Percentiles rank a stretch among this genome's conserved stretches.
Evolutionary conservation across 2,329 filamentous ascomycete genomes (phyloP).

Genomic region (Colletotrichum sp.): DNA sequence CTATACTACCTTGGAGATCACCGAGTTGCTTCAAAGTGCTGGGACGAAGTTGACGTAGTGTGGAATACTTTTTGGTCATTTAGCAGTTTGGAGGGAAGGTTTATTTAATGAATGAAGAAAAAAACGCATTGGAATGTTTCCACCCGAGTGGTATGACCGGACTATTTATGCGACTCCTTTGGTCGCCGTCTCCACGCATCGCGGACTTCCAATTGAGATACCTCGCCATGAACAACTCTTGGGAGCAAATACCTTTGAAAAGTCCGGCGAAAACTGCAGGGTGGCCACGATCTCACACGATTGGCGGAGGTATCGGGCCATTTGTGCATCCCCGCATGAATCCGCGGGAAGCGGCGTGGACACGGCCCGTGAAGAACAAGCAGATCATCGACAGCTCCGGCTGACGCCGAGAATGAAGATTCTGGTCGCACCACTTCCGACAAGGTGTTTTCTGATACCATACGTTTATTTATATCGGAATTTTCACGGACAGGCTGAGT

Average conservation of each 20-base stretch:
- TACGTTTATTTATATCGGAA: no score
- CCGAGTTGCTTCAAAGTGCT: neutral
- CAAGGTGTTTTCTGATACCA: neutral
- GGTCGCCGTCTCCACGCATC: rapidly evolving
- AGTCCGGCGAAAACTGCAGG: neutral
- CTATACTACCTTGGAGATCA: neutral
- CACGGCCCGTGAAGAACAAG: neutral
- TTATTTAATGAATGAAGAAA: rapidly evolving
- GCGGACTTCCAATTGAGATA: neutral
- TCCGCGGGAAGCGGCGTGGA: neutral
- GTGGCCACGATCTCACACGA: neutral
- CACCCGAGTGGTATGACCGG: neutral
- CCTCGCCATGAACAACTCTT: neutral
- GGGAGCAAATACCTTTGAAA: no score
- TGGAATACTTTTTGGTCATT: rapidly evolving
- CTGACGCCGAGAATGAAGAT: neutral
- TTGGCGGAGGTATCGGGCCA: neutral
- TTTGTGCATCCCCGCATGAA: neutral
- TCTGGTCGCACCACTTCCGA: neutral
- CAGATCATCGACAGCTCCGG: neutral
- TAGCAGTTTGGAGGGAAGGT: rapidly evolving
- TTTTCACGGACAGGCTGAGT: rapidly evolving
- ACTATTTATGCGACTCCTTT: neutral
- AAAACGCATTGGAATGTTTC: neutral
- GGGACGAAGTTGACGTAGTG: neutral